Percentiles rank a stretch among this genome's conserved stretches.
phyloP scores from a whole-genome alignment of 345 rosid genomes.

The Lumnitzera racemosa region DNA sequence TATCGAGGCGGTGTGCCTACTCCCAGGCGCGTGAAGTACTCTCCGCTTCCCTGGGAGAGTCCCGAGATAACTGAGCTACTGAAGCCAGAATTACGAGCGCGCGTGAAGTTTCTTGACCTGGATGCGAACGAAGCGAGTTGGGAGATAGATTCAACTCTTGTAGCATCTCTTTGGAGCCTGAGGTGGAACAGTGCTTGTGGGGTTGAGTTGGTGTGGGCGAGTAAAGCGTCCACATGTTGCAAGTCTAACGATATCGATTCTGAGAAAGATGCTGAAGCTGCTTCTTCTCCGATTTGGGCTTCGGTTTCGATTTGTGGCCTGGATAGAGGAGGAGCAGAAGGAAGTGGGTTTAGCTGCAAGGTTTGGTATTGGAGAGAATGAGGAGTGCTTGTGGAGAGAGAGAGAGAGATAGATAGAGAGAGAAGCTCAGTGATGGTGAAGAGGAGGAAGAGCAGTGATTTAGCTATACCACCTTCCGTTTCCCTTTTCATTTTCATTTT shows the following conservation, averaged over 20 bases:
- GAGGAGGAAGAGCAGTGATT: no score
- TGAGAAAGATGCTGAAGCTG: constrained; percentile 6
- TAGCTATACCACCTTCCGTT: no score
- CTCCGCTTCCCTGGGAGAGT: constrained; percentile 90
- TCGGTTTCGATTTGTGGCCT: constrained; percentile 27
- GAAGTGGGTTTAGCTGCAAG: constrained; percentile 37
- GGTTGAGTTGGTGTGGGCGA: constrained; percentile 32
- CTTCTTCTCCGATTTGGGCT: not conserved
- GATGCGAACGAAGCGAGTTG: constrained; percentile 15
- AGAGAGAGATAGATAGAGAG: no score
- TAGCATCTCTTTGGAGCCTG: constrained; percentile 65
- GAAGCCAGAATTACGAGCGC: constrained; percentile 31
- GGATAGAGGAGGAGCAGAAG: constrained; percentile 31
- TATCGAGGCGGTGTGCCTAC: constrained; percentile 88
- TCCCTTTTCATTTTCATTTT: no score
- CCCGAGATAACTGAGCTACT: constrained; percentile 83
- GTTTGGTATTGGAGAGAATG: constrained; percentile 9
- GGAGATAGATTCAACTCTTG: constrained; percentile 40
- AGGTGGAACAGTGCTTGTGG: constrained; percentile 57
- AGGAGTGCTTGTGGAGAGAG: no score
- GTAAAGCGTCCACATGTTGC: constrained; percentile 76
- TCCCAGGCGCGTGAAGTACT: constrained; percentile 93
- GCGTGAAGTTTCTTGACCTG: constrained; percentile 22
- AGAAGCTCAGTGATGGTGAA: no score
- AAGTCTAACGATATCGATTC: constrained; percentile 35